Evolutionary conservation across 352 stramenopile genomes (phyloP).

Genomic region (Plasmopara halstedii): DNA sequence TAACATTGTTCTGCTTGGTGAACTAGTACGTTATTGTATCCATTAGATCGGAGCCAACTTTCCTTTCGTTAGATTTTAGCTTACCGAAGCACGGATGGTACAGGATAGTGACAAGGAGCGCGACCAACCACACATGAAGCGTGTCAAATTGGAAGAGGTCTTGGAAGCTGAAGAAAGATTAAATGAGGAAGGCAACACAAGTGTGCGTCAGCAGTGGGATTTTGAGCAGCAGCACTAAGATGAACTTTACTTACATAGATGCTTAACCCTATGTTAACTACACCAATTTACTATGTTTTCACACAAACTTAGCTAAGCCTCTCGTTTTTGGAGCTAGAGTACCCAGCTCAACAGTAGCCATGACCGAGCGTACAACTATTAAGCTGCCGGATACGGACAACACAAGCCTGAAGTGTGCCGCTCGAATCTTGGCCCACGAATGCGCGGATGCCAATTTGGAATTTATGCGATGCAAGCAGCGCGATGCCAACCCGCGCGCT

Average conservation of each 20-base stretch:
- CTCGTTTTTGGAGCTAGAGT: conserved; percentile 8
- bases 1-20: conserved; percentile 82
- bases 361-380: conserved; percentile 36
- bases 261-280: no score
- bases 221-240: conserved; percentile 55
- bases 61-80: not conserved
- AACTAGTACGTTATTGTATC: conserved; percentile 42
- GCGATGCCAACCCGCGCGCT: conserved; percentile 66
- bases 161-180: conserved; percentile 72
- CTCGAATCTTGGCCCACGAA: conserved; percentile 73
- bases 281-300: no score
- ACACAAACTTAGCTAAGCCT: conserved; percentile 9
- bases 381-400: conserved; percentile 77
- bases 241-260: no score
- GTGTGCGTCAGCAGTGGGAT: conserved; percentile 77
- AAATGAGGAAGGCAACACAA: conserved; percentile 53
- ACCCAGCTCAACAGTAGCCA: no score
- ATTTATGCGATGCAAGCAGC: conserved; percentile 85
- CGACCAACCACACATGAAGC: conserved; percentile 77
- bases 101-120: conserved; percentile 79
- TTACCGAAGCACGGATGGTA: not conserved
- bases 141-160: conserved; percentile 67
- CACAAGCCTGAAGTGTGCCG: conserved; percentile 81
- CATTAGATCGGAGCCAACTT: not conserved
- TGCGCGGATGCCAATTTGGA: conserved; percentile 77